Conservation (phyloP, 306 rosid genomes). For the Rubus parviflorus region DNA sequence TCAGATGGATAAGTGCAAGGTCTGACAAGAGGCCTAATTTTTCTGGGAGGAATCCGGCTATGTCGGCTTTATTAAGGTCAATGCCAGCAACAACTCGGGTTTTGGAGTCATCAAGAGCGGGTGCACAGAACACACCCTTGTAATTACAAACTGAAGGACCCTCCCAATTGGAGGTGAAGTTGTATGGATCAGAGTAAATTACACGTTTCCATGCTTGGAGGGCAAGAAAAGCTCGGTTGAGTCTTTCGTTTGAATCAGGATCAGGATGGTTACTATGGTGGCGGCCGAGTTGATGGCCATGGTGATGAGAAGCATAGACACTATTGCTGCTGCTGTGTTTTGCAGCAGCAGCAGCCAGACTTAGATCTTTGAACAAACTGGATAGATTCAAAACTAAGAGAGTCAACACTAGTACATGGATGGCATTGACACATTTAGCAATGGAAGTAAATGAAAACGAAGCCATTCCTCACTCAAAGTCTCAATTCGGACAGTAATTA, state of each 20-base stretch:
- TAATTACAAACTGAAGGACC: slow-evolving; percentile 85
- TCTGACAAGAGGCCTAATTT: slow-evolving; percentile 73
- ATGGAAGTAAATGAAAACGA: slow-evolving; percentile 33
- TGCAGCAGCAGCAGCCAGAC: slow-evolving; percentile 35
- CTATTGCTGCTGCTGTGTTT: slow-evolving; percentile 33
- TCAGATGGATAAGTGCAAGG: slow-evolving; percentile 74
- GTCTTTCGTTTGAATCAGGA: slow-evolving; percentile 45
- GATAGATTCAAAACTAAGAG: slow-evolving; percentile 42
- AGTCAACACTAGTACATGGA: slow-evolving; percentile 22
- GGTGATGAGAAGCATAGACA: slow-evolving; percentile 22
- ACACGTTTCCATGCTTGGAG: slow-evolving; percentile 85
- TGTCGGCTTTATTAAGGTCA: slow-evolving; percentile 70
- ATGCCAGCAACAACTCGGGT: slow-evolving; percentile 70
- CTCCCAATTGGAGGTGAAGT: slow-evolving; percentile 68
- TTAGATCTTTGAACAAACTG: slow-evolving; percentile 37
- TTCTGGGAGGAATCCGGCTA: slow-evolving; percentile 79
- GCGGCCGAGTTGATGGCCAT: slow-evolving; percentile 18
- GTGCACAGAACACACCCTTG: slow-evolving; percentile 65
- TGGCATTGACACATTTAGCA: slow-evolving; percentile 7
- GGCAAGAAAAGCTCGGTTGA: slow-evolving; percentile 66
- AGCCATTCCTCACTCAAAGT: slow-evolving; percentile 46
- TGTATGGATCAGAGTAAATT: slow-evolving; percentile 77
- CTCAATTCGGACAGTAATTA: neutral
- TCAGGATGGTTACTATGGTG: slow-evolving; percentile 24
- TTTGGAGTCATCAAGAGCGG: slow-evolving; percentile 56